These are phyloP conservation scores for Asterochloris erici DNA, from an alignment of 139 green algal species.

Conservation along the genomic window DNA sequence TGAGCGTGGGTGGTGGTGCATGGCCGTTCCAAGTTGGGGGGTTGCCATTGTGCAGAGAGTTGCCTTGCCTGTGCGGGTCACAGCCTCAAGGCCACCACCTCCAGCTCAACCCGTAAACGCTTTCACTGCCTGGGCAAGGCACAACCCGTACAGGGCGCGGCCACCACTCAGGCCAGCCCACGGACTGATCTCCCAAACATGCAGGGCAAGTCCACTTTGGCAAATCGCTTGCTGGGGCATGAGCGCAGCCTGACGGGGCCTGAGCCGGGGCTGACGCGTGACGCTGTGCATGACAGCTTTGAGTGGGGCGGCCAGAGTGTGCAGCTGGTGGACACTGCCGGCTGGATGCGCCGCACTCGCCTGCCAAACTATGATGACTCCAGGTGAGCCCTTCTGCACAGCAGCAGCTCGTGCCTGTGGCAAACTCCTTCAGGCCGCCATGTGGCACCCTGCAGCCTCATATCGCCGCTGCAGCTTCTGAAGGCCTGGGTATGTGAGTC, in stretches of 20 bases:
- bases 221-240: slow-evolving; percentile 75
- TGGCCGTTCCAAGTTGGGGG: neutral
- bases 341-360: slow-evolving; percentile 66
- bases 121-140: no score
- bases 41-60: no score
- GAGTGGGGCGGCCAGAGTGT: slow-evolving; percentile 42
- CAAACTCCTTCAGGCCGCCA: no score
- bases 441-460: no score
- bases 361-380: slow-evolving; percentile 17
- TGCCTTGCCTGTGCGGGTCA: no score
- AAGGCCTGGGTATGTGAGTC: no score
- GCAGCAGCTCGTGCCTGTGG: no score
- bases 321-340: slow-evolving; percentile 87
- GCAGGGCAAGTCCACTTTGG: slow-evolving; percentile 82
- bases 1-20: neutral
- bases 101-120: no score
- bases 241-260: slow-evolving; percentile 85
- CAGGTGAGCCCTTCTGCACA: neutral
- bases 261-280: slow-evolving; percentile 88
- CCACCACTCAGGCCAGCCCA: no score
- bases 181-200: neutral
- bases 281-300: slow-evolving; percentile 59
- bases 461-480: no score
- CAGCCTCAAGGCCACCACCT: no score
- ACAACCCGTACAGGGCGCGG: no score